These are phyloP conservation scores for Diospyros kaki DNA, from an alignment of 148 eudicot species.

Conservation along the genomic window DNA sequence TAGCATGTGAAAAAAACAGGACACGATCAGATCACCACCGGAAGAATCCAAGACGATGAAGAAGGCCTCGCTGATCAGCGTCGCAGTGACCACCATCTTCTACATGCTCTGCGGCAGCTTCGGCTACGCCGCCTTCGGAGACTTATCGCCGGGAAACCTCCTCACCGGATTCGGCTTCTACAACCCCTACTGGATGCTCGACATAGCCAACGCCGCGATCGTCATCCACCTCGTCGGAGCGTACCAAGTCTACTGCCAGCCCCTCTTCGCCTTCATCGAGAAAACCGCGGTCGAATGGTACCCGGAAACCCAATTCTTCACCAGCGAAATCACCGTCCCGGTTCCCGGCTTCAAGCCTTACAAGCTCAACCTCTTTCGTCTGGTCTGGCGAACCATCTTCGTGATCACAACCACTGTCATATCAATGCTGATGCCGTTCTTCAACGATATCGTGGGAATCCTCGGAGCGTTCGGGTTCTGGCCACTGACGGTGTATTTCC, in stretches of 20 bases:
- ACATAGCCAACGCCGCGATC: conserved; percentile 41
- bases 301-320: conserved; percentile 22
- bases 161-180: conserved; percentile 46
- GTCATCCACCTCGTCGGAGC: conserved; percentile 38
- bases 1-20: conserved; percentile 16
- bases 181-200: conserved; percentile 41
- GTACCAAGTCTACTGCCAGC: conserved; percentile 43
- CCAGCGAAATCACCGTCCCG: conserved; percentile 20
- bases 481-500: conserved; percentile 42
- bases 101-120: conserved; percentile 49
- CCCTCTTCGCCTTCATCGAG: conserved; percentile 29
- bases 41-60: conserved; percentile 44
- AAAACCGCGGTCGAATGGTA: conserved; percentile 12
- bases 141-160: conserved; percentile 40
- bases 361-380: conserved; percentile 29
- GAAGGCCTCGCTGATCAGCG: conserved; percentile 32
- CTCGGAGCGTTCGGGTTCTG: conserved; percentile 44
- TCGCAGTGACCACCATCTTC: conserved; percentile 36
- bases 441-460: conserved; percentile 39
- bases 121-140: conserved; percentile 48
- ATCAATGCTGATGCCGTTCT: conserved; percentile 44
- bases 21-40: conserved; percentile 47
- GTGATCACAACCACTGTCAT: conserved; percentile 26
- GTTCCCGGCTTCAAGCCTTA: conserved; percentile 12
- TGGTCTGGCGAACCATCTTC: conserved; percentile 35